A percentile compares a stretch with the other conserved stretches of the same genome.
Evolutionary conservation across 345 rosid species (phyloP).

Genomic region (Streptanthus diversifolius): DNA sequence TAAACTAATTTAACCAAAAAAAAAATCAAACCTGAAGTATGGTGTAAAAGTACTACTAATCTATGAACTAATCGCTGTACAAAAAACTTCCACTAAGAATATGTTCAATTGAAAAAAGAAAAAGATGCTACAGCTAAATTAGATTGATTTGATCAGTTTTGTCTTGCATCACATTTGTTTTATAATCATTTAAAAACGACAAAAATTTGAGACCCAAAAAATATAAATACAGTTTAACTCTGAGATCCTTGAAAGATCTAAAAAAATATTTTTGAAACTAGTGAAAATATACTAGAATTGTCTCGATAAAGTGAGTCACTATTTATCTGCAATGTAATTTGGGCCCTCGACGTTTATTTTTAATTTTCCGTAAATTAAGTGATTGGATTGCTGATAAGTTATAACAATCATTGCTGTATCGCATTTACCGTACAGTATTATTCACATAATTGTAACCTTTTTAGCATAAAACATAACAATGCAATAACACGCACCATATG

Average conservation of each 20-base stretch:
- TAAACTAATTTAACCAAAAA: too few species aligned
- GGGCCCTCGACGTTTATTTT: slow-evolving; percentile 18
- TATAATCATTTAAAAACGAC: neutral
- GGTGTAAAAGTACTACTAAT: neutral
- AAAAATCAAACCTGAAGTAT: neutral
- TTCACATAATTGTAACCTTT: slow-evolving; percentile 22
- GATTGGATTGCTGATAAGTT: slow-evolving; percentile 17
- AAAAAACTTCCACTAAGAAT: neutral
- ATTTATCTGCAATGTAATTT: slow-evolving; percentile 21
- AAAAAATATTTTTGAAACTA: slow-evolving; percentile 1
- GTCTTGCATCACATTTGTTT: neutral
- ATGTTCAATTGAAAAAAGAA: neutral
- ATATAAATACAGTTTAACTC: neutral
- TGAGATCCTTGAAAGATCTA: neutral
- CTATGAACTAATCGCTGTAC: neutral
- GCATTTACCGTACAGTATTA: slow-evolving; percentile 17
- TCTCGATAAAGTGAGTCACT: slow-evolving; percentile 21
- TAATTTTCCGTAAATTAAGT: slow-evolving; percentile 25
- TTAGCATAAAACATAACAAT: slow-evolving; percentile 15
- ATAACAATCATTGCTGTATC: slow-evolving; percentile 27
- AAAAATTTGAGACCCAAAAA: neutral
- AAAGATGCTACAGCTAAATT: neutral
- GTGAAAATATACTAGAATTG: neutral
- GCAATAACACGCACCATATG: slow-evolving; percentile 15
- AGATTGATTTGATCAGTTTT: slow-evolving; percentile 17